Evolutionary conservation across 371 early-diverging fungal species (phyloP).

Genomic region (Gilbertella persicaria): DNA sequence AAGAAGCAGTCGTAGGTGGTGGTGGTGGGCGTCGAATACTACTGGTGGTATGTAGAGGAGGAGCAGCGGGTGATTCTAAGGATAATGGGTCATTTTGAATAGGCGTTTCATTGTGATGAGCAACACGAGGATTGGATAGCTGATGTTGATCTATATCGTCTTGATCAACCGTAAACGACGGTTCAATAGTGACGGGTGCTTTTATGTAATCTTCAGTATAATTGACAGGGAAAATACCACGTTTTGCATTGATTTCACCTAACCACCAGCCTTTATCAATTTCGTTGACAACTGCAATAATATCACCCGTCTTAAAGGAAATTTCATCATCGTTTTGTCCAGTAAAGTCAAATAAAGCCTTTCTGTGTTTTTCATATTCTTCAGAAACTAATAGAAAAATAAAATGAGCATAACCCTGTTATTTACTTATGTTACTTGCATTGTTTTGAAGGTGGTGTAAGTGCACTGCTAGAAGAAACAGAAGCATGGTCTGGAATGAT

Average conservation of each 20-base stretch:
- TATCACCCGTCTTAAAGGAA: conserved; percentile 66
- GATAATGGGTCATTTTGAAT: not conserved
- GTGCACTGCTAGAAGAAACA: conserved; percentile 8
- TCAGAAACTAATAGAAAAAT: not conserved
- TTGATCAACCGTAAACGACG: not conserved
- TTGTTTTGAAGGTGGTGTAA: conserved; percentile 15
- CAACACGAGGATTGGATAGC: conserved; percentile 1
- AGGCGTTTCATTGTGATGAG: not conserved
- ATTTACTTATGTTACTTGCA: conserved; percentile 6
- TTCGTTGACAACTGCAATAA: conserved; percentile 72
- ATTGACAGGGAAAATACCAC: conserved; percentile 86
- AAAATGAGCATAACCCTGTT: not conserved
- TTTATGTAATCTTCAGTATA: conserved; percentile 51
- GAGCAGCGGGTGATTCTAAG: not conserved
- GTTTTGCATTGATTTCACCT: conserved; percentile 63
- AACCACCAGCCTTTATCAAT: conserved; percentile 90
- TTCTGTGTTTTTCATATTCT: conserved; percentile 15
- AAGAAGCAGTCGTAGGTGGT: conserved; percentile 7
- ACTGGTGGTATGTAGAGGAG: not conserved
- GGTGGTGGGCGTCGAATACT: conserved; percentile 8
- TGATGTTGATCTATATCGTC: not conserved
- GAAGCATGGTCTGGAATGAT: not conserved
- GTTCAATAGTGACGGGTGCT: too few species aligned
- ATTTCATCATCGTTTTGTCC: conserved; percentile 70
- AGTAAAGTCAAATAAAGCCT: conserved; percentile 70